phyloP scores from a whole-genome alignment of 495 filamentous ascomycete genomes.

The Xylaria grammica region DNA sequence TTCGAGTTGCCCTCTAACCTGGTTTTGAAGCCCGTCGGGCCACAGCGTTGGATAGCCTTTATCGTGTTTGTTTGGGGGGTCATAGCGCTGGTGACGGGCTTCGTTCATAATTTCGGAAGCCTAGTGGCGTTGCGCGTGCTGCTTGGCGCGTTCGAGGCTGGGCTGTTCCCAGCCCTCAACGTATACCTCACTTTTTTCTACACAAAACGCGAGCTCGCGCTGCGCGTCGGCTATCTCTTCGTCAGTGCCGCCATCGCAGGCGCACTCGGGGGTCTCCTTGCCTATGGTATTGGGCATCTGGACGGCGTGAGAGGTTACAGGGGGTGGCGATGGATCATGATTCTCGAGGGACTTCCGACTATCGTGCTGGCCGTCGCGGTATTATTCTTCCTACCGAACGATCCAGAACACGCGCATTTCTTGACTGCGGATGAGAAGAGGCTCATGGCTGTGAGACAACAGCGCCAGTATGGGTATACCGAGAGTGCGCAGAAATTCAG shows the following conservation, averaged over 20 bases:
- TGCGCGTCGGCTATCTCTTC: constrained; percentile 78
- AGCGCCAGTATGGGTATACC: constrained; percentile 63
- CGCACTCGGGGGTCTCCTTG: constrained; percentile 75
- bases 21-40: constrained; percentile 66
- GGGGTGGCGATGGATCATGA: constrained; percentile 71
- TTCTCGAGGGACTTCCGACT: constrained; percentile 75
- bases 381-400: constrained; percentile 70
- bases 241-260: constrained; percentile 77
- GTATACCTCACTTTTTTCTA: constrained; percentile 80
- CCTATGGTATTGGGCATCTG: constrained; percentile 76
- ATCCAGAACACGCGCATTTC: constrained; percentile 66
- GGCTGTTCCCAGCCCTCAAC: constrained; percentile 72
- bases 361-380: constrained; percentile 64
- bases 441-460: constrained; percentile 50
- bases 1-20: constrained; percentile 71
- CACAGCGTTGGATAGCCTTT: constrained; percentile 70
- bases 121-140: constrained; percentile 62
- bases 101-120: constrained; percentile 61
- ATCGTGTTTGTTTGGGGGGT: constrained; percentile 72
- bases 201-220: constrained; percentile 71
- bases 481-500: constrained; percentile 63
- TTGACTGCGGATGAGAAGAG: constrained; percentile 64
- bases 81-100: constrained; percentile 70
- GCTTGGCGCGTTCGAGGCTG: constrained; percentile 67
- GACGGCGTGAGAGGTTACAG: constrained; percentile 65